Percentiles rank a stretch among this genome's conserved stretches.
Conservation (phyloP, 805 yeast genomes). For the Dipodascus albidus region DNA sequence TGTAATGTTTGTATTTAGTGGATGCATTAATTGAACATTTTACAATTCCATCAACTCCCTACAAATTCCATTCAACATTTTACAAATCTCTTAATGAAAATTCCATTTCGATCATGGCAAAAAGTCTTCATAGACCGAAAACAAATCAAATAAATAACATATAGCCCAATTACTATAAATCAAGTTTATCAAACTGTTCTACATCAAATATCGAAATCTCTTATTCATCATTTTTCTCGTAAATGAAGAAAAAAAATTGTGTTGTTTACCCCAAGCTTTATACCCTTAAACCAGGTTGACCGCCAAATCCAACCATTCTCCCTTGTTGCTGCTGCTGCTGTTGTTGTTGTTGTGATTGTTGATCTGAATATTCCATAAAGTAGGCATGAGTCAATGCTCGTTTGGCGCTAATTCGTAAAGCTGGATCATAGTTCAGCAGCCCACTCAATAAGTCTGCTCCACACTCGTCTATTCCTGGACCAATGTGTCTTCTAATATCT, state of each 20-base stretch:
- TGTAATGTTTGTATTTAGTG: neutral
- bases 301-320: neutral
- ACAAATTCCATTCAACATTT: neutral
- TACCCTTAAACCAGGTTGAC: neutral
- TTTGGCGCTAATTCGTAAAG: slow-evolving; percentile 86
- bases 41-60: neutral
- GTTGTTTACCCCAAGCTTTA: no score
- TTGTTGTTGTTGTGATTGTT: neutral
- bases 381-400: slow-evolving; percentile 86
- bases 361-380: slow-evolving; percentile 26
- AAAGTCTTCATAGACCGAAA: no score
- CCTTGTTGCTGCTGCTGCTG: neutral
- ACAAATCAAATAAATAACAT: no score
- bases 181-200: no score
- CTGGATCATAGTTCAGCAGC: slow-evolving; percentile 84
- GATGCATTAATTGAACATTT: no score
- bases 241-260: no score
- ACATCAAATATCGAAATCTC: no score
- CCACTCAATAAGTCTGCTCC: slow-evolving; percentile 75
- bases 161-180: no score
- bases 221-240: neutral
- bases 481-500: slow-evolving; percentile 48
- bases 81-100: no score
- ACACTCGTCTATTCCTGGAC: slow-evolving; percentile 63
- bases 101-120: no score